These are phyloP conservation scores for Dendrothele bispora DNA, from an alignment of 768 basidiomycete genomes.

Conservation along the genomic window DNA sequence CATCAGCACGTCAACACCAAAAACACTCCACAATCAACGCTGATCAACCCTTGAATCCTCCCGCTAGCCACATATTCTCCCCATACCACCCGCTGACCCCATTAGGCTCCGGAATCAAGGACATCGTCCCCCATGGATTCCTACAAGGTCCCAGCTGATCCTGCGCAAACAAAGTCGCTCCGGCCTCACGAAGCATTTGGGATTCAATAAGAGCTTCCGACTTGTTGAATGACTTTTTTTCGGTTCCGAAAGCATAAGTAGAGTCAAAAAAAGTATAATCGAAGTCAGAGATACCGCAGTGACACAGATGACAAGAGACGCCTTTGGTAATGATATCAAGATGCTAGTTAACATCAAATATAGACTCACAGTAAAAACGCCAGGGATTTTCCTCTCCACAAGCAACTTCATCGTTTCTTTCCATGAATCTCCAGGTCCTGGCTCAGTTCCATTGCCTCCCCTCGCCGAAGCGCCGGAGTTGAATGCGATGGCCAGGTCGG, in stretches of 20 bases:
- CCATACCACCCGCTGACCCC: slow-evolving; percentile 33
- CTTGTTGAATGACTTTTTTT: slow-evolving; percentile 9
- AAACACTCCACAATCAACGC: too few relatives aligned
- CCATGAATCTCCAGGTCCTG: too few relatives aligned
- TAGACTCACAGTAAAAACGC: slow-evolving; percentile 31
- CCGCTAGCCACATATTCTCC: slow-evolving; percentile 34
- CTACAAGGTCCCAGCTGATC: slow-evolving; percentile 13
- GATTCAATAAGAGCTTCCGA: slow-evolving; percentile 17
- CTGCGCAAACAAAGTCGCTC: slow-evolving; percentile 9
- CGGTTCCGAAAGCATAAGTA: not conserved
- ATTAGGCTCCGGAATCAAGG: slow-evolving; percentile 17
- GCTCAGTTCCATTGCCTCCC: too few relatives aligned
- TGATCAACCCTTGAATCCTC: too few relatives aligned
- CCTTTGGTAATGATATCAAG: too few relatives aligned
- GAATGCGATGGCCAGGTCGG: slow-evolving; percentile 37
- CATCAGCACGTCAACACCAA: too few relatives aligned
- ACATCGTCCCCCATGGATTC: slow-evolving; percentile 20
- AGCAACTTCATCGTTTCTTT: slow-evolving; percentile 23
- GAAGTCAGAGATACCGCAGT: too few relatives aligned
- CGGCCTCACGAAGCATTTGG: slow-evolving; percentile 10
- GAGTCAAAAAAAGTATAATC: not conserved
- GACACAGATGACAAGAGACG: too few relatives aligned
- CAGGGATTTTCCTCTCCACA: slow-evolving; percentile 24
- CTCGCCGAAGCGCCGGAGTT: slow-evolving; percentile 31
- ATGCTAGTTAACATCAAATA: too few relatives aligned